A percentile compares a stretch with the other conserved stretches of the same genome.
Evolutionary conservation across 164 flowering plant species (phyloP).

Genomic region (Chimonanthus praecox): DNA sequence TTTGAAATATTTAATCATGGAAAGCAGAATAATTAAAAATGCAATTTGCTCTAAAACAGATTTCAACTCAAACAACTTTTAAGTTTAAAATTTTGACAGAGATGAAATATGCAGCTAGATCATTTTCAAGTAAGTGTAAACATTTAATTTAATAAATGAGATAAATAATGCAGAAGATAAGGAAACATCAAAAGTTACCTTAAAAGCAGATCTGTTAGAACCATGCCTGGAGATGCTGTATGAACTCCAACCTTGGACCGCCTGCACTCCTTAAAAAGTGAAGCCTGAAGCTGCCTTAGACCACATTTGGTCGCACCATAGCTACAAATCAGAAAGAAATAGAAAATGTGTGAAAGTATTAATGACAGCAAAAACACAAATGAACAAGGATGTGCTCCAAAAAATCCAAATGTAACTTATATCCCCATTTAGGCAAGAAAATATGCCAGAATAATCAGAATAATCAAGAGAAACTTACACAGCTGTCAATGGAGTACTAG

Average conservation of each 20-base stretch:
- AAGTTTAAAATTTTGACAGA: neutral
- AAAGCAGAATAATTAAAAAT: too few species aligned
- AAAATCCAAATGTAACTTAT: neutral
- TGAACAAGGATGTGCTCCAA: neutral
- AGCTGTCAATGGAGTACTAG: conserved; percentile 97
- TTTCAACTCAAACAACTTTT: neutral
- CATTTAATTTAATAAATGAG: neutral
- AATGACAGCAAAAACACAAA: neutral
- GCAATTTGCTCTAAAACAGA: too few species aligned
- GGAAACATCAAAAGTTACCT: conserved; percentile 37
- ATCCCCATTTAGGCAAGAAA: neutral
- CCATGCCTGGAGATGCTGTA: conserved; percentile 99
- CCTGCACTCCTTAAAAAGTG: conserved; percentile 77
- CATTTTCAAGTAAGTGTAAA: neutral
- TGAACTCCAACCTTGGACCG: conserved; percentile 83
- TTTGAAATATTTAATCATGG: too few species aligned
- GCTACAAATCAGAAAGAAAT: conserved; percentile 24
- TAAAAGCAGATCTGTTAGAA: conserved; percentile 83
- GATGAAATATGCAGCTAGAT: neutral
- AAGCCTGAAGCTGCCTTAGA: conserved; percentile 85
- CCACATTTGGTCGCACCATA: conserved; percentile 98
- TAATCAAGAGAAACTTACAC: conserved; percentile 50
- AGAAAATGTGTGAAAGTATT: neutral
- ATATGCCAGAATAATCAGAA: neutral
- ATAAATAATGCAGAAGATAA: neutral